Base-by-base conservation (phyloP, 75 land plant genomes). In the Picea sitchensis region DNA sequence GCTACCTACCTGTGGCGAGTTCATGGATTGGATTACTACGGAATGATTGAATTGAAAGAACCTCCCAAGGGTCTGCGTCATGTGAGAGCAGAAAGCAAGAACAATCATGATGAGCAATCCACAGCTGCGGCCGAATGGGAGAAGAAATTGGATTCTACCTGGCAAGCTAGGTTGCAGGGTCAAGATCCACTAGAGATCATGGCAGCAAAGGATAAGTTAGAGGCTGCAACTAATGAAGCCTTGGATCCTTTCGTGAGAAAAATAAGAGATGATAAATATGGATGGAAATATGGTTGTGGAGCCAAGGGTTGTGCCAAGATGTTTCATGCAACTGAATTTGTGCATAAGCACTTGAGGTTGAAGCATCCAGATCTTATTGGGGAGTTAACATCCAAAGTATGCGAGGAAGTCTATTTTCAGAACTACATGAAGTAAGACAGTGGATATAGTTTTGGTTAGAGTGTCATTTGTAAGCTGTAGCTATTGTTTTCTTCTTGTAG, bases 221-320 rank as follows among this genome's bases (percentile, higher is more conserved):
- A 98, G 65, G 87, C 91, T 15, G 85, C 94, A 7, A 87, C 95
- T 60, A 80, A 67, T 81, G 99, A 93, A 74, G 96, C 84, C 32
- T 79, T 98, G 59, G 99, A 98, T 82, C 98, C 99, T 3, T 87
- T 82, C 80, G 95, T 98, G 30, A 86, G 98, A 11, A 98, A 98
- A 81, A 98, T 98, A 61, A 88, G 99, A 78, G 99, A 98, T 88
- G 99, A 98, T 67, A 98, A 98, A 62, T 98, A 98, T 86, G 99
- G 99, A 2, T 98, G 99, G 99, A 98, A 98, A 82, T 98, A 95
- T 90, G 98, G 99, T 11, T 98, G 99, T 86, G 96, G 98, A 79
- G 99, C 99, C n/a, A 98, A 95, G 72, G 96, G 94, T 20, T 98
- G 99, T 83, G 91, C 95, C 71, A 98, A 98, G 80, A 91, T 98